Evolutionary conservation across 495 filamentous ascomycete genomes (phyloP).

Genomic region (Hypoxylon fragiforme): DNA sequence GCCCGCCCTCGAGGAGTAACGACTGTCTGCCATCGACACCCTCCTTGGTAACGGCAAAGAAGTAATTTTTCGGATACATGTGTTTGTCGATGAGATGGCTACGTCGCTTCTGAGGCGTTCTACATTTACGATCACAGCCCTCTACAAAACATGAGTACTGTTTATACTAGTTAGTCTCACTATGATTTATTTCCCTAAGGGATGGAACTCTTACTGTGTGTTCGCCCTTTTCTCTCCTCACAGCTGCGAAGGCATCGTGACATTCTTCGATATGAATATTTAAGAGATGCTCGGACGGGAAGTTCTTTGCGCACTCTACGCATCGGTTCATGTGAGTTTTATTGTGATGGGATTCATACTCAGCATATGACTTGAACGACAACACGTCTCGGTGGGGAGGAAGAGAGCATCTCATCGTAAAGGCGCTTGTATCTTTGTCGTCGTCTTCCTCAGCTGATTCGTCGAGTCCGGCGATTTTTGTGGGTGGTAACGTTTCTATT

Average conservation of each 20-base stretch:
- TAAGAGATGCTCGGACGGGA: slow-evolving; percentile 71
- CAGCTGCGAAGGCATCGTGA: slow-evolving; percentile 77
- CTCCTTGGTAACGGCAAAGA: slow-evolving; percentile 84
- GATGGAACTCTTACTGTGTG: slow-evolving; percentile 69
- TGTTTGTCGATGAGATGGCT: slow-evolving; percentile 94
- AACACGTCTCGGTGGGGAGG: slow-evolving; percentile 73
- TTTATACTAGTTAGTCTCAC: slow-evolving; percentile 15
- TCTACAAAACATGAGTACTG: slow-evolving; percentile 90
- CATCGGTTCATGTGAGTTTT: slow-evolving; percentile 85
- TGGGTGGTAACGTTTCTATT: slow-evolving; percentile 23
- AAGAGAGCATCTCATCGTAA: slow-evolving; percentile 74
- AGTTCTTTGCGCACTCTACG: slow-evolving; percentile 76
- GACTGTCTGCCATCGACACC: slow-evolving; percentile 85
- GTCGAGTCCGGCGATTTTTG: slow-evolving; percentile 51
- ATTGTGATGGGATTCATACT: slow-evolving; percentile 85
- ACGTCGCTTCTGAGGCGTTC: slow-evolving; percentile 77
- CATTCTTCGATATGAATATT: slow-evolving; percentile 88
- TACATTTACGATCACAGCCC: slow-evolving; percentile 83
- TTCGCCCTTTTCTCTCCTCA: slow-evolving; percentile 76
- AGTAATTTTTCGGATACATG: slow-evolving; percentile 87
- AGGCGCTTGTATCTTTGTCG: slow-evolving; percentile 16
- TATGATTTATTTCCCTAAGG: not conserved
- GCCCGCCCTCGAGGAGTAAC: slow-evolving; percentile 63
- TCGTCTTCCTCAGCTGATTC: slow-evolving; percentile 37
- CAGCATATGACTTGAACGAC: slow-evolving; percentile 72